Percentiles rank a stretch among this genome's conserved stretches.
Evolutionary conservation across 2,329 filamentous ascomycete genomes (phyloP).

Genomic region (Pezicula neosporulosa): DNA sequence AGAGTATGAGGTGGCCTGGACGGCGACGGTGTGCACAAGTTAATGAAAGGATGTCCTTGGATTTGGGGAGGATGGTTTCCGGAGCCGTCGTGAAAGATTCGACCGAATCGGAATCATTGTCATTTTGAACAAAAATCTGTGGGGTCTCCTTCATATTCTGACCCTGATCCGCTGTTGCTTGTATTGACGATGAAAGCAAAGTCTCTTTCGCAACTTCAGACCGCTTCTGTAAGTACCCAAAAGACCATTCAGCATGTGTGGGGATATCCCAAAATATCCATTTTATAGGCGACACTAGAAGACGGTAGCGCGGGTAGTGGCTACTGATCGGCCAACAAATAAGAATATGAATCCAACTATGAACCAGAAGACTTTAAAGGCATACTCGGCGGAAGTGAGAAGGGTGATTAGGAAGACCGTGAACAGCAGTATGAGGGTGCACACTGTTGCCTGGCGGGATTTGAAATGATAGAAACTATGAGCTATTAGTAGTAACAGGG

Average conservation of each 20-base stretch:
- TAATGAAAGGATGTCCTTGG: slow-evolving; percentile 12
- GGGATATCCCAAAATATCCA: slow-evolving; percentile 33
- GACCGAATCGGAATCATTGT: neutral
- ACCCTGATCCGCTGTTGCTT: neutral
- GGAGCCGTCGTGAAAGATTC: neutral
- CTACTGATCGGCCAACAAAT: slow-evolving; percentile 30
- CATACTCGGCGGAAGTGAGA: slow-evolving; percentile 23
- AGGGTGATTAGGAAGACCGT: slow-evolving; percentile 19
- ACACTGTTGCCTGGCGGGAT: slow-evolving; percentile 24
- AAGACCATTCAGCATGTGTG: slow-evolving; percentile 33
- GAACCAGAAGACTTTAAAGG: slow-evolving; percentile 27
- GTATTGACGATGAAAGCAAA: neutral
- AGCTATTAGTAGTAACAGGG: neutral
- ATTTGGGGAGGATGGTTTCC: no score
- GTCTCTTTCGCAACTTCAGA: slow-evolving; percentile 5
- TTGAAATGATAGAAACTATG: slow-evolving; percentile 33
- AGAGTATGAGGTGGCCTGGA: slow-evolving; percentile 13
- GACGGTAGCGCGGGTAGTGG: slow-evolving; percentile 30
- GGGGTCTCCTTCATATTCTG: neutral
- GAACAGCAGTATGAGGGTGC: slow-evolving; percentile 22
- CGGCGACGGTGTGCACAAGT: slow-evolving; percentile 9
- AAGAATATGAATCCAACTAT: slow-evolving; percentile 29
- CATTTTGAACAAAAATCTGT: neutral
- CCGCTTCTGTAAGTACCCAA: slow-evolving; percentile 21
- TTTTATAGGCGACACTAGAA: slow-evolving; percentile 31